Evolutionary conservation across 805 yeast genomes (phyloP), one percentile per base, ranked within the genome.

Genomic region (Priceomyces castillae): DNA sequence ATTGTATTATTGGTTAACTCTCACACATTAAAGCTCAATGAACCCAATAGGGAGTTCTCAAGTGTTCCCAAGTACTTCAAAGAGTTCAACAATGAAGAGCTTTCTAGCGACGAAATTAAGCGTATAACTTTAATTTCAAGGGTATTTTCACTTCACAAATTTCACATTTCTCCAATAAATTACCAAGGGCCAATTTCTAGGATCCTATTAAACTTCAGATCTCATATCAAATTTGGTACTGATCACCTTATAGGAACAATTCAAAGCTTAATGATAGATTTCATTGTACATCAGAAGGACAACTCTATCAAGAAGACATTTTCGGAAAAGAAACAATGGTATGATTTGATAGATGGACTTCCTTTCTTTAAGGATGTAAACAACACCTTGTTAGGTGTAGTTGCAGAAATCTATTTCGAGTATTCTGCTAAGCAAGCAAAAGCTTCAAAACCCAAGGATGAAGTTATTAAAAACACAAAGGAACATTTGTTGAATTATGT

Each of bases 141-240:
- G 43, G 50, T 71, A 4, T 62, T 71, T 35, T 61, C 74, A 2
- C 49, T 69, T 31, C 65, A 59, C 40, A 65, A 56, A 47, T 56
- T 69, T 35, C 58, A 66, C 31, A 62, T 69, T 23, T 51, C 68
- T 36, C 79, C 79, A 20, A 69, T 69, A 31, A 78, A 76, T 39
- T 82, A 79, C 63, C 75, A 76, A 36, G 90, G 90, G 2, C 90
- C 89, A 11, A 70, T 88, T 26, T 85, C 88, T 14, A 77, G 83
- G 50, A 75, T 78, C 30, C 67, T 87, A 28, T 67, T 86, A 39
- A 76, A 80, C 35, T 85, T 84, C 59, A 76, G 90, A 56, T 82
- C 89, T 15, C 79, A 80, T 43, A 59, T 84, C 37, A 73, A 80
- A 42, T 76, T 76, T 38, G 60, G 84, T 38, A 74, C 74, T 23